Evolutionary conservation across 2,329 filamentous ascomycete genomes (phyloP).

Genomic region (Colletotrichum plurivorum): DNA sequence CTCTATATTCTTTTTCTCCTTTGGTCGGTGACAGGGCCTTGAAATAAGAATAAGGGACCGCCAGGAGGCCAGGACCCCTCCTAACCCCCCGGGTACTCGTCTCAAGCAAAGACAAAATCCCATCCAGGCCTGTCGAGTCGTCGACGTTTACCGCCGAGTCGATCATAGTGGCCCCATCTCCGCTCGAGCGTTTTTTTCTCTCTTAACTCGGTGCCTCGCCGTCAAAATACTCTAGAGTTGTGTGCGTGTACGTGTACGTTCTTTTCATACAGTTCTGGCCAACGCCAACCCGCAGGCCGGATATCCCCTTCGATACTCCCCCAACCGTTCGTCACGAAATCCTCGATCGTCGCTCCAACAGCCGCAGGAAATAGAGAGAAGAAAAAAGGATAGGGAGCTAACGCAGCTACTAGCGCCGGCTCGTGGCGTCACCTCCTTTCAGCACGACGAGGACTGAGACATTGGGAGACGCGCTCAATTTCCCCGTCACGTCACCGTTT

Average conservation of each 20-base stretch:
- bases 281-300: slow-evolving; percentile 8
- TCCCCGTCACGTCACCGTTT: slow-evolving; percentile 37
- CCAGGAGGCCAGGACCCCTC: slow-evolving; percentile 13
- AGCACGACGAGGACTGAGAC: slow-evolving; percentile 32
- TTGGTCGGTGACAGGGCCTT: slow-evolving; percentile 11
- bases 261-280: not conserved
- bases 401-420: slow-evolving; percentile 24
- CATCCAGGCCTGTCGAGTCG: not conserved
- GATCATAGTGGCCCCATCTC: not conserved
- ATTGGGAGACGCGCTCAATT: slow-evolving; percentile 38
- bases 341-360: slow-evolving; percentile 13
- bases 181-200: not conserved
- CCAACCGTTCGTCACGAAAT: not conserved
- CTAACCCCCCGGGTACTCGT: slow-evolving; percentile 14
- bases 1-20: slow-evolving; percentile 11
- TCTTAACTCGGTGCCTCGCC: not conserved
- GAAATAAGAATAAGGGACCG: slow-evolving; percentile 38
- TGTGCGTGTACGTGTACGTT: no score
- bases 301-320: slow-evolving; percentile 16
- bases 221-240: not conserved
- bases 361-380: not conserved
- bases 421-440: slow-evolving; percentile 39
- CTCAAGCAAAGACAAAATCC: slow-evolving; percentile 11
- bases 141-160: not conserved
- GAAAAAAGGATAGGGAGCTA: slow-evolving; percentile 27